Base-by-base conservation (phyloP, 2,329 filamentous ascomycete species). In the Chrysoporthe deuterocubensis region DNA sequence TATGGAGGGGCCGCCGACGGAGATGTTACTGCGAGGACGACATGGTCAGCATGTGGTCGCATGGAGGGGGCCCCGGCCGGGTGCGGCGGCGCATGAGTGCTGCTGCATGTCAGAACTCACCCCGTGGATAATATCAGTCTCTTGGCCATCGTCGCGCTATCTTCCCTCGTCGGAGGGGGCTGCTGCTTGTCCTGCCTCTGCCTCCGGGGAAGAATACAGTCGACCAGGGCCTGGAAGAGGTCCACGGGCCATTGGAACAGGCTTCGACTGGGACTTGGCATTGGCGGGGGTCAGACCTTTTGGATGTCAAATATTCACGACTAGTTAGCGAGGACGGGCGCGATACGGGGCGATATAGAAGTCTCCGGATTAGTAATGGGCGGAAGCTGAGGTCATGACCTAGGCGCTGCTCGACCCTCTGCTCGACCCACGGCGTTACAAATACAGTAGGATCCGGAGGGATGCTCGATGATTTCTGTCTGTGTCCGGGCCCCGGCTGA, bases 1-100 rank as follows among this genome's bases (percentile, higher is more conserved):
- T 71, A 97, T 90, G 61, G 93, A 93, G 67, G 92, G 91, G 67
- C 92, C 92, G 71, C 89, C 90, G 74, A 90, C 90, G 86, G 97
- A 93, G 78, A 97, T 91, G 83, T 97, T 97, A 76, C 86, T 88
- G 57, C 37, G 57, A 6, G 44, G n/a, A 60, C 14, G 40, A 2
- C 37, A 26, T 60, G 56, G 18, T 42, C 16, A 58, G 37, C 16
- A 37, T 40, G 56, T 14, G 34, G 18, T 57, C 32, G 13, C n/a
- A 26, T 32, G 34, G 34, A 57, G 54, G 26, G 32, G 54, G 7
- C 14, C 73, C 59, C 67, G 64, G 64, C 34, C 54, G 40, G 21
- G 34, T 26, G 54, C 44, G 44, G 60, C 11, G 44, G 43, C 43
- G 59, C 26, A 50, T n/a, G 21, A 52, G 26, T 26, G 26, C 26